phyloP scores from a whole-genome alignment of 2,329 filamentous ascomycete genomes.

The Calonectria pteridis region DNA sequence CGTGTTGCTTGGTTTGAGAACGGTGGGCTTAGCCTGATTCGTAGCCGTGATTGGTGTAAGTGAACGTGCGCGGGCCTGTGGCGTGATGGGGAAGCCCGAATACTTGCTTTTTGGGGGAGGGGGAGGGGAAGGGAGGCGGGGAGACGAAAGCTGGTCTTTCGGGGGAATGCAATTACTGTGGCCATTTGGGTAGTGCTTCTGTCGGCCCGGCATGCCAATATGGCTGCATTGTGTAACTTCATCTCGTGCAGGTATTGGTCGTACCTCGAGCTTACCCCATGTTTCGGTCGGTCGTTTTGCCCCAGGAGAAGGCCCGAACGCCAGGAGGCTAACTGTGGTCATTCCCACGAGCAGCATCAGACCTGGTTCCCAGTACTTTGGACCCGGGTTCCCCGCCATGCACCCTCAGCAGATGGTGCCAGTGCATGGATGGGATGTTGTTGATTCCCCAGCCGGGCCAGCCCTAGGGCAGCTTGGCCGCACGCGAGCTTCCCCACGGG shows the following conservation, averaged over 20 bases:
- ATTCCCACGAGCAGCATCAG: neutral
- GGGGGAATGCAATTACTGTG: neutral
- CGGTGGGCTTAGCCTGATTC: conserved; percentile 15
- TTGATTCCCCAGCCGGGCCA: neutral
- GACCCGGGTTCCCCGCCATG: neutral
- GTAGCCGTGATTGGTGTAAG: neutral
- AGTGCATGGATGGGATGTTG: neutral
- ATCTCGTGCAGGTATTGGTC: neutral
- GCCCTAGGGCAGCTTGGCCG: neutral
- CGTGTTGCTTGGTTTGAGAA: conserved; percentile 1
- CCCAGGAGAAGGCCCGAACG: conserved; percentile 17
- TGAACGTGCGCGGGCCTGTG: neutral
- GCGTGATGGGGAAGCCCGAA: neutral
- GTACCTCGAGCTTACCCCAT: neutral
- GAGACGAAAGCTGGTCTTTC: neutral
- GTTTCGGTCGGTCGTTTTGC: neutral
- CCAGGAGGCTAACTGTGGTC: neutral
- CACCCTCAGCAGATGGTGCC: neutral
- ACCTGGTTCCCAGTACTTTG: neutral
- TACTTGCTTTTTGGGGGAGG: neutral
- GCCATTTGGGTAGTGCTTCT: neutral
- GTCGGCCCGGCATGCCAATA: conserved; percentile 17
- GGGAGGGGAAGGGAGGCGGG: neutral
- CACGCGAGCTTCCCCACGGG: neutral
- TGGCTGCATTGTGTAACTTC: neutral